Base-by-base conservation (phyloP, 805 yeast species). In the Isabelozyma pseudorhagii region DNA sequence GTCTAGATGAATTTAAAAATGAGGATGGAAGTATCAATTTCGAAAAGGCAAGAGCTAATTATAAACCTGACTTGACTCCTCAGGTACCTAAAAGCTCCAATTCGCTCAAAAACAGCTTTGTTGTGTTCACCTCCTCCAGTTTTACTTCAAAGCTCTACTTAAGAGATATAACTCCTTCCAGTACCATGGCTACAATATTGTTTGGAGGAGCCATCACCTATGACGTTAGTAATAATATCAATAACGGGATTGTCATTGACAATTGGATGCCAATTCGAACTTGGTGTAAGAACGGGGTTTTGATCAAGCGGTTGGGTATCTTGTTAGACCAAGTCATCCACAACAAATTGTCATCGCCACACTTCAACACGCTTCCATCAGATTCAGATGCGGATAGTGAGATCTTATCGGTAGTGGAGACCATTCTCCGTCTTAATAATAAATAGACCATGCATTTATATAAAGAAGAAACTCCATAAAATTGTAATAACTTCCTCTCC, bases 201-300 rank as follows among this genome's bases (percentile, higher is more conserved):
- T 89, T 93, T 66, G 96, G 97, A 8, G 94, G 96, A 5, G 78
- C 80, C 0, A 77, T 87, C 15, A 66, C 74, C 39, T 86, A 84
- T 61, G 89, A 87, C 56, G 55, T 83, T 45, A 62, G 72, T 9
- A 60, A 68, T 7, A 76, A 71, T 40, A 77, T 83, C 4, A 80
- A 91, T 0, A 96, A 97, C 0, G 97, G 97, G 18, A 80, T 94
- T 36, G 83, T 90, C 8, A 70, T 93, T 48, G 97, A 89, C 56
- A 78, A 78, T n/a, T 92, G 98, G 97, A 68, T 89, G 34, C 96
- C 97, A 0, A 77, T 93, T 10, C 77, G 89, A 53, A 89, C 97
- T 0, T 93, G 97, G 97, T 87, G 96, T 54, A 88, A 94, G 55
- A 89, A 92, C 59, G 98, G 92, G 1, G 96, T 93, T 2, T 69